A percentile compares a stretch with the other conserved stretches of the same genome.
These are phyloP conservation scores for Skeletonema potamos DNA, from an alignment of 108 stramenopile genomes.

Conservation along the genomic window DNA sequence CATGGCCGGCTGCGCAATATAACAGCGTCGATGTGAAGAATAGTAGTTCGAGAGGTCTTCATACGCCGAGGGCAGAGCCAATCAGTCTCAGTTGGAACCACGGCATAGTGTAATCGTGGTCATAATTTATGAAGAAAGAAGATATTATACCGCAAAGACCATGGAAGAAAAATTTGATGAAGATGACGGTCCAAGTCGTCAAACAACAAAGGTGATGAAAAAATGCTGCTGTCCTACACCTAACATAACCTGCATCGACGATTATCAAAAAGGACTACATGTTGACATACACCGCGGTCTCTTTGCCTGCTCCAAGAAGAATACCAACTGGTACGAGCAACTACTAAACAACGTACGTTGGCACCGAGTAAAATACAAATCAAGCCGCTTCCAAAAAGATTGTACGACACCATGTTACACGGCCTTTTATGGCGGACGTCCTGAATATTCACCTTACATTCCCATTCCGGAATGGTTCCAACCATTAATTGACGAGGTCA, in stretches of 20 bases:
- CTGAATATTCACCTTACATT: constrained; percentile 11
- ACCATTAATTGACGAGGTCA: constrained; percentile 15
- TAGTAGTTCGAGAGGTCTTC: no score
- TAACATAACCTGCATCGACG: neutral
- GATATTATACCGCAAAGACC: no score
- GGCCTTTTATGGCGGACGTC: constrained; percentile 24
- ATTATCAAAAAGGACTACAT: constrained; percentile 3
- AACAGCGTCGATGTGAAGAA: no score
- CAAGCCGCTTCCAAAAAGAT: constrained; percentile 24
- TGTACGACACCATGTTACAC: constrained; percentile 35
- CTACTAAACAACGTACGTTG: constrained; percentile 13
- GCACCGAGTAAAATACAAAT: constrained; percentile 41
- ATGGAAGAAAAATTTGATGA: no score
- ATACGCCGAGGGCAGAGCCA: no score
- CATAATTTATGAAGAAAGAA: no score
- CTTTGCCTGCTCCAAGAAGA: neutral
- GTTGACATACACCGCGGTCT: constrained; percentile 11
- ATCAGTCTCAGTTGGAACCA: no score
- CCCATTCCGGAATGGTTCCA: constrained; percentile 14
- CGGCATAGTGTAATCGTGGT: no score
- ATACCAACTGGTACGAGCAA: constrained; percentile 12
- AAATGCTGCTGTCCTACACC: neutral
- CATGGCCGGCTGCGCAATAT: no score
- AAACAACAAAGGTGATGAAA: neutral
- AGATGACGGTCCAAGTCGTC: no score